Base-by-base conservation (phyloP, 2,329 filamentous ascomycete species). In the Zymoseptoria tritici region DNA sequence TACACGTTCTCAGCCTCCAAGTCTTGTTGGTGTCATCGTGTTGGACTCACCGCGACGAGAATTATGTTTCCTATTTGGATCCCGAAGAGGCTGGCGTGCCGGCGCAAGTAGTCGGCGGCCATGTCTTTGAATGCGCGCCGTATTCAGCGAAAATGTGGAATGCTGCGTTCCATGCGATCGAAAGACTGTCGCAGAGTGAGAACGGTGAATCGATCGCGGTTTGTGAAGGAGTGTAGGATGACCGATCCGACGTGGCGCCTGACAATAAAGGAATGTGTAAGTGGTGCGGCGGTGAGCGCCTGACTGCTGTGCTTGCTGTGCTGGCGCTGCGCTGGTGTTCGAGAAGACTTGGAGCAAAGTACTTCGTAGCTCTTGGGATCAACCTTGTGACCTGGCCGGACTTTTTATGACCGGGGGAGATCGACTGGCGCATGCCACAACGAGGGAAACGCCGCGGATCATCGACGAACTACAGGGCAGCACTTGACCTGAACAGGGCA, bases 21-120 rank as follows among this genome's bases (percentile, higher is more conserved):
- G 26, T 9, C 11, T 42, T 42, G 36, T 42, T 26, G 24, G 20
- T 9, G 13, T 77, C 26, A 19, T 0, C 26, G 9, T 3, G 21
- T 24, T 20, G 19, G 3, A 58, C 65, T 9, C 57, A 87, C 86
- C 60, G 83, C 86, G 63, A 85, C 79, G 54, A 89, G 75, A 58
- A 85, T 87, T 52, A 87, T 73, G 71, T 86, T 82, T 79, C 88
- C 89, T 79, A 88, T 81, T 53, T 85, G 81, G 67, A 89, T 72
- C 64, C 87, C 86, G 67, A 66, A 71, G 63, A 74, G 64, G 52
- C 71, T 68, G 51, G 68, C 71, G 51, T 62, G 62, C 62, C 67
- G 64, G 36, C 64, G 66, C 29, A 46, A 21, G 53, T 60, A 54
- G 36, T 63, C 64, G 24, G 58, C 52, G 49, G 58, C 60, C 62